Base-by-base conservation (phyloP, 139 green algal genomes). In the Desmodesmus armatus region DNA sequence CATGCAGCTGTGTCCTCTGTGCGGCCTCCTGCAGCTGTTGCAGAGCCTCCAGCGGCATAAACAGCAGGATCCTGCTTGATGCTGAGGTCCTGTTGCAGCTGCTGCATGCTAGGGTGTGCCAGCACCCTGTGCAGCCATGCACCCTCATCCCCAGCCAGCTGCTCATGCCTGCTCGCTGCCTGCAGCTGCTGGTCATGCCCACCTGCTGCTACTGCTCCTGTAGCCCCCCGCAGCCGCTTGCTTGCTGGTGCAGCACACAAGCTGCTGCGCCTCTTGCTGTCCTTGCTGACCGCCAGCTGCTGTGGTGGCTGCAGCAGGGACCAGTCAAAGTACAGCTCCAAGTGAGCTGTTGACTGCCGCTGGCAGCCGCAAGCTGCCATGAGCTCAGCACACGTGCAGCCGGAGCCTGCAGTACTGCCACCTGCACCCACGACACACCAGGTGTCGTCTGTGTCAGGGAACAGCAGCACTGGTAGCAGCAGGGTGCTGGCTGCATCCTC, bases 311-410 rank as follows among this genome's bases (percentile, higher is more conserved):
- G 76, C 33, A 82, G 37, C 55, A 33, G 13, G 5, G 55, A 72
- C 76, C 76, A 82, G 29, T 82, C 76, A 40, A 82, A 55, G 27
- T 82, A 71, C 76, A 82, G n/a, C 37, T 82, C 76, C 55, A 82
- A 9, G 29, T 82, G 76, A 13, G 37, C 76, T 41, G 39, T 39
- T 13, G 76, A 23, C 40, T 72, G 53, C 7, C 53, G 72, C 55
- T 31, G 76, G 76, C 76, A 82, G 76, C 76, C 71, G 76, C 37
- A 71, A 21, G 37, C 63, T 37, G 15, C 25, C 62, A 15, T n/a
- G n/a, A n/a, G n/a, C 55, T 31, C 17, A 58, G 55, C 25, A 72
- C 25, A 37, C 72, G 76, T 55, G 41, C 55, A 43, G 71, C 76
- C 17, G 9, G 11, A 13, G 37, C 35, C 5, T 72, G 25, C 76